A percentile compares a stretch with the other conserved stretches of the same genome.
These are phyloP conservation scores for Pichia scutulata DNA, from an alignment of 805 yeast genomes.

Conservation along the genomic window DNA sequence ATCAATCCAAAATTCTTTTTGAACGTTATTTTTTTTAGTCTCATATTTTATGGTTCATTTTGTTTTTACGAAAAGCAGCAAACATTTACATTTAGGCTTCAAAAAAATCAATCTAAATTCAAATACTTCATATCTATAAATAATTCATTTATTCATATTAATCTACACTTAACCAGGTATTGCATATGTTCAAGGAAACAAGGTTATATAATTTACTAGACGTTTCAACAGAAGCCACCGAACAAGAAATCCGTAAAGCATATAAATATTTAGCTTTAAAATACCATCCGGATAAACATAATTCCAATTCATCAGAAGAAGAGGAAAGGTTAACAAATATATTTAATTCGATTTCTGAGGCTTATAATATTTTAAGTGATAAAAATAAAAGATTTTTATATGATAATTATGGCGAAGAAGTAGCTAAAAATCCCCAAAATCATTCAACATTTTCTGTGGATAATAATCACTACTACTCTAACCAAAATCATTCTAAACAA, in stretches of 20 bases:
- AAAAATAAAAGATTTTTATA: slow-evolving; percentile 37
- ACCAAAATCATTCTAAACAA: background rate
- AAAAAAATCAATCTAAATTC: no score
- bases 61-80: no score
- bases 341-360: slow-evolving; percentile 57
- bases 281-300: slow-evolving; percentile 81
- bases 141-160: background rate
- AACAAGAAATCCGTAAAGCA: slow-evolving; percentile 70
- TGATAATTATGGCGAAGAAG: slow-evolving; percentile 45
- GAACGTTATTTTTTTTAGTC: no score
- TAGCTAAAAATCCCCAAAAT: slow-evolving; percentile 19
- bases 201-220: slow-evolving; percentile 66
- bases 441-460: slow-evolving; percentile 5
- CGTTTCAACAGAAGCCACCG: slow-evolving; percentile 54
- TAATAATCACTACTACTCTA: slow-evolving; percentile 2
- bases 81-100: no score
- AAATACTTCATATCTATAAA: background rate
- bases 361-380: slow-evolving; percentile 57
- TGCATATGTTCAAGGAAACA: slow-evolving; percentile 61
- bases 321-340: slow-evolving; percentile 33
- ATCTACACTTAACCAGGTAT: background rate
- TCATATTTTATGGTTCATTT: no score
- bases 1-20: no score
- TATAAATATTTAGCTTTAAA: slow-evolving; percentile 74
- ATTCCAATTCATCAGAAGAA: slow-evolving; percentile 19